Evolutionary conservation across 805 yeast species (phyloP), one percentile per base, ranked within the genome.

Genomic region (Myxozyma monticola): DNA sequence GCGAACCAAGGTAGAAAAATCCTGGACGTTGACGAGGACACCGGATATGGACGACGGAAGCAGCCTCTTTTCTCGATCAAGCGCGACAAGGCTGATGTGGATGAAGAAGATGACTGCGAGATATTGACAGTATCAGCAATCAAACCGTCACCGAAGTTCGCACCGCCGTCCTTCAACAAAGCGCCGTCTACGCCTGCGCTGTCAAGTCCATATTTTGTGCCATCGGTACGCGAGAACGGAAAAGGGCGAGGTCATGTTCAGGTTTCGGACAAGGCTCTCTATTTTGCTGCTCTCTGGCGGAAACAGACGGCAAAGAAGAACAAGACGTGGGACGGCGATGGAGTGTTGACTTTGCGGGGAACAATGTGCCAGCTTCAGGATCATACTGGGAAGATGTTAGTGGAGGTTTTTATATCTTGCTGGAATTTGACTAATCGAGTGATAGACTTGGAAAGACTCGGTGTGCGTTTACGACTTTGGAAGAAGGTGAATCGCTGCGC

Each of bases 301-400:
- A 88, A 88, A 65, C 74, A 75, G 36, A 73, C 91, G 0, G 74
- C 70, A 28, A 88, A 85, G 68, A 88, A 91, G 72, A 81, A 89
- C 66, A 90, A 90, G 65, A 82, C 88, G 0, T 93, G 99, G 99
- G 95, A 88, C 48, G 96, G 95, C 1, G 98, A 93, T 69, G 98
- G 96, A 0, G 67, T 70, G 29, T 69, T 84, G 14, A 60, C 68
- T n/a, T 54, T 56, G 26, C 49, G 45, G 10, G 54, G 56, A 12
- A 51, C 46, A 42, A 46, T 59, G 49, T 40, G 71, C 21, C 42
- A 55, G 17, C 60, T 62, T 56, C 60, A 68, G 51, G 71, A 48
- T 42, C 60, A 48, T 49, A 58, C 47, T 9, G 57, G 58, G 22
- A 29, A 44, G 42, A 28, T 40, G 51, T 33, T 40, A 24, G 48